A percentile compares a stretch with the other conserved stretches of the same genome.
Conservation (phyloP, 1,284 basidiomycete species). For the Caloboletus inedulis region DNA sequence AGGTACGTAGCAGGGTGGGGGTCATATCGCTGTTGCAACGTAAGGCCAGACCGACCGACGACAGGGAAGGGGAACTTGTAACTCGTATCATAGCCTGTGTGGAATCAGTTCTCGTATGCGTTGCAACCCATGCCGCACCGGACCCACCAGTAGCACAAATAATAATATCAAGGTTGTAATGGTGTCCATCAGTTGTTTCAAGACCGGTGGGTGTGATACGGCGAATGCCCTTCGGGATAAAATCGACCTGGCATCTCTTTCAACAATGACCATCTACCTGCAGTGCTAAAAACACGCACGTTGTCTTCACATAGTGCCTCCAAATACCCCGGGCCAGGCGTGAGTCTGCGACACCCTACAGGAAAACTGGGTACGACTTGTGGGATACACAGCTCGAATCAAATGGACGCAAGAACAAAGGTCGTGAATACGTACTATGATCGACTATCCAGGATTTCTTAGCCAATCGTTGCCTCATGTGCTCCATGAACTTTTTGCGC, state of each 20-base stretch:
- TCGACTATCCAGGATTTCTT: conserved; percentile 61
- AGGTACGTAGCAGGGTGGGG: conserved; percentile 58
- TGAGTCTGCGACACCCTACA: conserved; percentile 56
- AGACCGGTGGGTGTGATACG: conserved; percentile 52
- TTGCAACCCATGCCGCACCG: neutral
- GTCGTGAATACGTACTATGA: conserved; percentile 38
- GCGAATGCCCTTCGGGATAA: conserved; percentile 49
- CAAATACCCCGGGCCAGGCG: conserved; percentile 64
- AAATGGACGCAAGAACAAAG: neutral
- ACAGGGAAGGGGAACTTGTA: conserved; percentile 51
- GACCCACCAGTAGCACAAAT: conserved; percentile 52
- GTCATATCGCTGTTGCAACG: conserved; percentile 47
- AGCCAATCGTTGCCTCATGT: conserved; percentile 50
- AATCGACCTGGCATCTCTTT: conserved; percentile 48
- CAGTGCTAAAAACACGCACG: conserved; percentile 31
- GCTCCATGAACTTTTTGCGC: conserved; percentile 41
- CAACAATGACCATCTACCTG: neutral
- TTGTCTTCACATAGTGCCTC: conserved; percentile 61
- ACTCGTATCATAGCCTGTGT: conserved; percentile 50
- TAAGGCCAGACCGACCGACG: conserved; percentile 47
- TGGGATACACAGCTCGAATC: neutral
- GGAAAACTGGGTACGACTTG: conserved; percentile 58
- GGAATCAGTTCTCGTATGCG: neutral
- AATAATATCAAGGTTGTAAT: conserved; percentile 55
- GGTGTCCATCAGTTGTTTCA: conserved; percentile 50